Conservation (phyloP, 1,284 basidiomycete species). For the Ceratobasidium papillatum region DNA sequence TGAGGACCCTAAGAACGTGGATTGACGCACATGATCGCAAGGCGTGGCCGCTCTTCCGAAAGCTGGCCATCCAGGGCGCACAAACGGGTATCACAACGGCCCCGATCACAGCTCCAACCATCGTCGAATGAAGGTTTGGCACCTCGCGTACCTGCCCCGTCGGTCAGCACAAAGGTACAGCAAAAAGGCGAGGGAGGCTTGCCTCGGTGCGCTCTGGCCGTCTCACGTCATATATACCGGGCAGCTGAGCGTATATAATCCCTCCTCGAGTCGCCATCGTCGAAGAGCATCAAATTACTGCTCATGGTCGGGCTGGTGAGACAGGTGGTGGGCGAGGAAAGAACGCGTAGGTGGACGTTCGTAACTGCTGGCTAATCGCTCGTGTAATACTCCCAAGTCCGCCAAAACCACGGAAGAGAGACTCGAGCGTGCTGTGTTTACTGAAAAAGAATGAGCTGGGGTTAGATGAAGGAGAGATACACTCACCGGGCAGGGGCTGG, state of each 20-base stretch:
- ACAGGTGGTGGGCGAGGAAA: slow-evolving; percentile 4
- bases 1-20: slow-evolving; percentile 24
- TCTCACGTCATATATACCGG: background rate
- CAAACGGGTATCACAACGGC: slow-evolving; percentile 59
- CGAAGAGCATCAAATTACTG: slow-evolving; percentile 28
- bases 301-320: slow-evolving; percentile 10
- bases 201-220: slow-evolving; percentile 18
- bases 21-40: slow-evolving; percentile 66
- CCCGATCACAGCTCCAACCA: slow-evolving; percentile 30
- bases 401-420: slow-evolving; percentile 16
- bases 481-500: slow-evolving; percentile 34
- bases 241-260: background rate
- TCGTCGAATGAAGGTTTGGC: slow-evolving; percentile 59
- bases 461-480: background rate
- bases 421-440: slow-evolving; percentile 37
- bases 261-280: slow-evolving; percentile 35
- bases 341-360: slow-evolving; percentile 12
- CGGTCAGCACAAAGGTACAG: slow-evolving; percentile 49
- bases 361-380: slow-evolving; percentile 16
- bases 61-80: slow-evolving; percentile 49
- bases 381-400: slow-evolving; percentile 31
- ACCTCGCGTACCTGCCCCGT: slow-evolving; percentile 64
- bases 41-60: slow-evolving; percentile 56
- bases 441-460: slow-evolving; percentile 7
- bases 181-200: background rate